Conservation (phyloP, 495 filamentous ascomycete species). For the Penicillium simplicissimum region DNA sequence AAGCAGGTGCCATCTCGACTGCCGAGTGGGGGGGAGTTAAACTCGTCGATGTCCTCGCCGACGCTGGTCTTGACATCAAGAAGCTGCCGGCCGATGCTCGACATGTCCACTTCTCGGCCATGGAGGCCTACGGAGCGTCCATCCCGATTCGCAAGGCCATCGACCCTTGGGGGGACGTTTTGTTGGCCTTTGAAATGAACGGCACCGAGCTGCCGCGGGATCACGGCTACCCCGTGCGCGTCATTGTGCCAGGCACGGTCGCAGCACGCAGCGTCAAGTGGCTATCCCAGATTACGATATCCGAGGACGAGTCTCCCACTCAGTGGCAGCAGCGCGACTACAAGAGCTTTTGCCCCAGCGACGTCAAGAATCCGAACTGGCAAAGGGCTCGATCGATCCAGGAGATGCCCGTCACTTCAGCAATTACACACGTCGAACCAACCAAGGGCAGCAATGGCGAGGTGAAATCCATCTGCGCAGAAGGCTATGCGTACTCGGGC, state of each 20-base stretch:
- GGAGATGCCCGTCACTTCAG: constrained; percentile 5
- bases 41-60: constrained; percentile 3
- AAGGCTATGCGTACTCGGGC: constrained; percentile 10
- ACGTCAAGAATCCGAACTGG: not conserved
- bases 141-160: constrained; percentile 8
- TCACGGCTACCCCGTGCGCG: constrained; percentile 9
- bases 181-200: constrained; percentile 8
- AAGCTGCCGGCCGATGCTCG: not conserved
- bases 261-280: constrained; percentile 9
- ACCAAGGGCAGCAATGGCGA: not conserved
- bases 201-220: not conserved
- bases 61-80: not conserved
- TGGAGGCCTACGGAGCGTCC: constrained; percentile 8
- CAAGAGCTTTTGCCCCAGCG: constrained; percentile 6
- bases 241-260: constrained; percentile 2
- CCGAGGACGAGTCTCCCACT: not conserved
- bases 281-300: constrained; percentile 1
- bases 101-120: constrained; percentile 7
- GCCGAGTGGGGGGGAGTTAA: constrained; percentile 3
- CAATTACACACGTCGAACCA: constrained; percentile 2
- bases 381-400: constrained; percentile 6
- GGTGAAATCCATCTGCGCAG: not conserved
- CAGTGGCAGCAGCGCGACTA: constrained; percentile 12
- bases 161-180: constrained; percentile 6
- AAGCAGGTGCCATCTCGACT: constrained; percentile 2